These are phyloP conservation scores for Bryoerythrophyllum caledonicum DNA, from an alignment of 225 moss, liverwort and hornwort genomes.

Conservation along the genomic window DNA sequence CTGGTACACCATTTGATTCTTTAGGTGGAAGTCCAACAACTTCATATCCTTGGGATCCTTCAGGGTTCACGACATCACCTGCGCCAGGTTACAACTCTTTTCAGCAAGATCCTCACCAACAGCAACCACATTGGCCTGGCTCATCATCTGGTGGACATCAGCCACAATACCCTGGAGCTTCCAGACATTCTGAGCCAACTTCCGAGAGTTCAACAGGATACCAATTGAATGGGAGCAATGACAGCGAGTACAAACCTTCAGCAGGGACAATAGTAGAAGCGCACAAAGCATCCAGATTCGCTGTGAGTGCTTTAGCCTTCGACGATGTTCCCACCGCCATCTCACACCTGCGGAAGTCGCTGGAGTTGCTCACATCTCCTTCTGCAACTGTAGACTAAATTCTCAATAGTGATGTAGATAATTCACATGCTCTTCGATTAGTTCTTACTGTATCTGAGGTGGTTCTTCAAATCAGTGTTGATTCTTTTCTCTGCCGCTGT, in stretches of 20 bases:
- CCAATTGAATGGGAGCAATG: conserved; percentile 53
- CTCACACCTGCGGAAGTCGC: conserved; percentile 71
- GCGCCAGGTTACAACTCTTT: conserved; percentile 46
- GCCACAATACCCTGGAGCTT: conserved; percentile 31
- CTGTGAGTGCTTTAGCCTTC: conserved; percentile 96
- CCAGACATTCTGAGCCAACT: conserved; percentile 40
- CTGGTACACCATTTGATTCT: conserved; percentile 40
- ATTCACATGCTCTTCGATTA: neutral
- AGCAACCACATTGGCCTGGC: conserved; percentile 44
- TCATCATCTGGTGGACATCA: conserved; percentile 42
- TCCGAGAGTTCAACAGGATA: conserved; percentile 43
- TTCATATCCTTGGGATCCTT: conserved; percentile 49
- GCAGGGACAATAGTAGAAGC: conserved; percentile 80
- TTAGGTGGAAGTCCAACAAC: conserved; percentile 32
- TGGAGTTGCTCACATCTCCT: conserved; percentile 89
- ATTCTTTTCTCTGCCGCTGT: neutral
- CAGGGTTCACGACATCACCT: conserved; percentile 41
- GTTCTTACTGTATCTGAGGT: neutral
- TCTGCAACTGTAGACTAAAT: conserved; percentile 38
- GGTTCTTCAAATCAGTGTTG: neutral
- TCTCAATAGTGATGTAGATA: conserved; percentile 3
- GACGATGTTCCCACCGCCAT: conserved; percentile 92
- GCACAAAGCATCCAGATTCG: conserved; percentile 93
- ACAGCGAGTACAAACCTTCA: conserved; percentile 72
- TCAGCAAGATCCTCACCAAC: conserved; percentile 42